Conservation (phyloP, 148 eudicot genomes). For the Rhododendron mucronatum region DNA sequence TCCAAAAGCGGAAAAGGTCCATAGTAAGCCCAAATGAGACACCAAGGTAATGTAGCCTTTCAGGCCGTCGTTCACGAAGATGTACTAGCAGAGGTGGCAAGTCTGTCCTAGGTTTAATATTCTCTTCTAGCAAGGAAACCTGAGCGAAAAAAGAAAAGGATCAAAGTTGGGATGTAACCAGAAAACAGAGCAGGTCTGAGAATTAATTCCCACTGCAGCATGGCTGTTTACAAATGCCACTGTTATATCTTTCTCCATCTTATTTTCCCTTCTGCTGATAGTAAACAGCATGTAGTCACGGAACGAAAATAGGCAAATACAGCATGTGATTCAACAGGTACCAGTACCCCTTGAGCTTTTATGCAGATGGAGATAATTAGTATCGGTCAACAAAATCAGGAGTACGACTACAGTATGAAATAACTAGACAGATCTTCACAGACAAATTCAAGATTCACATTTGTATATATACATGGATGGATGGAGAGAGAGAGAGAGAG, state of each 20-base stretch:
- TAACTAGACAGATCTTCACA: background rate
- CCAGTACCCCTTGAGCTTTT: background rate
- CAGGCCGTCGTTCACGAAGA: slow-evolving; percentile 82
- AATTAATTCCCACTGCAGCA: background rate
- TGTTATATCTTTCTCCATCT: background rate
- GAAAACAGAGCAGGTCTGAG: background rate
- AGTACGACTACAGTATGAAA: background rate
- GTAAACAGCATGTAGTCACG: background rate
- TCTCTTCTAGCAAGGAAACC: slow-evolving; percentile 89
- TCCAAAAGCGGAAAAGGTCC: slow-evolving; percentile 94
- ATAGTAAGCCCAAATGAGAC: slow-evolving; percentile 96
- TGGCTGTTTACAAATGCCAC: background rate
- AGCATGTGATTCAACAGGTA: background rate
- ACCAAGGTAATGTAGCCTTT: slow-evolving; percentile 84
- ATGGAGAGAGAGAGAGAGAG: background rate
- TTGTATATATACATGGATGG: background rate
- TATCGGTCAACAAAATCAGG: background rate
- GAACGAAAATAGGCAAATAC: background rate
- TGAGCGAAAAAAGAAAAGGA: slow-evolving; percentile 18
- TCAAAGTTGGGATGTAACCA: background rate
- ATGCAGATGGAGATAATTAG: background rate
- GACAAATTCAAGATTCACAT: background rate
- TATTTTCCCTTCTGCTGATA: background rate
- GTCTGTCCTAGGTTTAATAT: slow-evolving; percentile 67
- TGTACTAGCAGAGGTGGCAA: slow-evolving; percentile 88